Evolutionary conservation across 1,139 yeast species (phyloP), one percentile per base, ranked within the genome.

Genomic region (Debaryomycetaceae sp.): DNA sequence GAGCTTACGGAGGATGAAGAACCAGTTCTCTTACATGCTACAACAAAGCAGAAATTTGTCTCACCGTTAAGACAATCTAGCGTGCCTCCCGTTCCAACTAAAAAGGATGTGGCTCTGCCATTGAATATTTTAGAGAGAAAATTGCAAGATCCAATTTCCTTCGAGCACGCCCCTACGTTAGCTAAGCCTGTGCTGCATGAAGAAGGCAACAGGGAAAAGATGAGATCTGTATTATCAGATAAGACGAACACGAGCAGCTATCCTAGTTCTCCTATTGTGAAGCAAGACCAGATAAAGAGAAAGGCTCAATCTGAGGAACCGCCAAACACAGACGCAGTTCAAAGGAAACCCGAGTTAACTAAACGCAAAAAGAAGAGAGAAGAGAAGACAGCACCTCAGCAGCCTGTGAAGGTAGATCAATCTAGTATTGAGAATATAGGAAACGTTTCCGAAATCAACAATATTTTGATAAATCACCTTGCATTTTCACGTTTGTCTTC

Each of bases 401-500:
- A 53, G 36, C 13, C 28, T 9, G 56, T 57, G 15, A 53, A 51
- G 35, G 49, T 56, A 31, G 63, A 62, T 40, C 61, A 56, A 36
- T 48, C 53, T n/a, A 56, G 62, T 45, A 46, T 67, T 34, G 54
- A 50, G 16, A 47, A 44, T n/a, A 58, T 80, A 30, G 52, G 63
- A 4, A 71, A 73, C 38, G 49, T 78, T 29, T 67, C 65, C 1
- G 83, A 80, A 42, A 66, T 86, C 37, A 75, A 74, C 41, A 79
- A 85, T 57, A 73, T 89, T 8, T 67, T 88, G 37, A 77, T 83
- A 32, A 92, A 92, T 55, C 95, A 88, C 59, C 70, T 92, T 46
- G 97, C 98, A 15, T 91, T 87, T 58, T 87, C 97, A 5, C 77
- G 96, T 48, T 73, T 88, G 26, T 79, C 91, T 24, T 91, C 94